phyloP scores from a whole-genome alignment of 306 rosid species.

The Datisca glomerata region DNA sequence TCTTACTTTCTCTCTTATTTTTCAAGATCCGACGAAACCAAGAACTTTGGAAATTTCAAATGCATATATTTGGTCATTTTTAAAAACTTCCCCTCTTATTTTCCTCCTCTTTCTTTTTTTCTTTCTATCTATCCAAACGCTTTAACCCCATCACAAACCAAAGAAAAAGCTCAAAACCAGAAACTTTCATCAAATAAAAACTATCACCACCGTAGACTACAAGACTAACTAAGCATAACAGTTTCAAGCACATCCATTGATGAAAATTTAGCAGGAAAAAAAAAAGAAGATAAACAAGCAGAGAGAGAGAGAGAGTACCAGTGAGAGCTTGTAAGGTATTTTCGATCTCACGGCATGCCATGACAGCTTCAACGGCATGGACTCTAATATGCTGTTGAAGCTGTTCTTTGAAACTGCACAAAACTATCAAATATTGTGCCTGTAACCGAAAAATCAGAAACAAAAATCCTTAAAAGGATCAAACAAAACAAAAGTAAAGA shows the following conservation, averaged over 20 bases:
- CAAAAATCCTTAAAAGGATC: not conserved
- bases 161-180: too few relatives aligned
- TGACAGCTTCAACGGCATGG: conserved; percentile 97
- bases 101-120: not conserved
- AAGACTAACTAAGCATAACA: too few relatives aligned
- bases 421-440: conserved; percentile 76
- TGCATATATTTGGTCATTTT: too few relatives aligned
- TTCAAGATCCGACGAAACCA: not conserved
- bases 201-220: too few relatives aligned
- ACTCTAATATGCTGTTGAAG: conserved; percentile 96
- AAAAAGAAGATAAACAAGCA: too few relatives aligned
- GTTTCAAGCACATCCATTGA: too few relatives aligned
- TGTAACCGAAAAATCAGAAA: conserved; percentile 11
- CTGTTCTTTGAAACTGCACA: conserved; percentile 86
- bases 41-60: not conserved
- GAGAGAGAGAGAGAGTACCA: conserved; percentile 28
- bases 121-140: not conserved
- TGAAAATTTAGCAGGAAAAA: too few relatives aligned
- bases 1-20: too few relatives aligned
- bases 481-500: not conserved
- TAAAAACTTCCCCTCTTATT: too few relatives aligned
- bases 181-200: too few relatives aligned
- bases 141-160: not conserved
- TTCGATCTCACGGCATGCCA: conserved; percentile 99
- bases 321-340: conserved; percentile 88